Evolutionary conservation across 2,329 filamentous ascomycete species (phyloP).

Genomic region (Aschersonia sp.): DNA sequence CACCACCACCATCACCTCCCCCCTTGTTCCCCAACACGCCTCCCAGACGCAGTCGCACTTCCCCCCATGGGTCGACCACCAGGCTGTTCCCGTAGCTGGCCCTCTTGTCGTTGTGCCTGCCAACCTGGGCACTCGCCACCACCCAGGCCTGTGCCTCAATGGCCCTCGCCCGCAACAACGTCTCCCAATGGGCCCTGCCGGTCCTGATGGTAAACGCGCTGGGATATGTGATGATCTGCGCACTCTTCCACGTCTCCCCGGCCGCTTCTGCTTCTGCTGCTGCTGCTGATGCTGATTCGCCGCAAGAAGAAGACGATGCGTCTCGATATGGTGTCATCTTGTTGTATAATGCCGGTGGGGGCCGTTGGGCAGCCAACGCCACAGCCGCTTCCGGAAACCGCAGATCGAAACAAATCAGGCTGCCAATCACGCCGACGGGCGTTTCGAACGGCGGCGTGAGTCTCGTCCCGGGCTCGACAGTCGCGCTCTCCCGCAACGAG

Average conservation of each 20-base stretch:
- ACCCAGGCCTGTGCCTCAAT: conserved; percentile 85
- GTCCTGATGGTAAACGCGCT: conserved; percentile 84
- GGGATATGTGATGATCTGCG: conserved; percentile 72
- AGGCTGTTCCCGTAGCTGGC: conserved; percentile 76
- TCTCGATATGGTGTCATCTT: too few relatives aligned
- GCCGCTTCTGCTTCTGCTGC: conserved; percentile 13
- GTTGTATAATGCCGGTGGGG: too few relatives aligned
- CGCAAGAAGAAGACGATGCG: too few relatives aligned
- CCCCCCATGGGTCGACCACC: conserved; percentile 78
- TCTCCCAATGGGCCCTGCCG: conserved; percentile 74
- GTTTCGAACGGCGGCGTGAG: conserved; percentile 61
- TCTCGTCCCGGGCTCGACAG: conserved; percentile 50
- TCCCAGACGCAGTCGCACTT: conserved; percentile 50
- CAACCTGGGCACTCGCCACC: conserved; percentile 68
- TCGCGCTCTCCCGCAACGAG: conserved; percentile 32
- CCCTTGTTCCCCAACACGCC: conserved; percentile 21
- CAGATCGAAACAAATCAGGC: conserved; percentile 82
- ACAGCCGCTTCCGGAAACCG: conserved; percentile 67
- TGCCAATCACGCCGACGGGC: conserved; percentile 58
- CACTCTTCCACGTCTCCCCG: conserved; percentile 19
- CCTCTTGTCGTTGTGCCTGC: conserved; percentile 58
- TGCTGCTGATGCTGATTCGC: too few relatives aligned
- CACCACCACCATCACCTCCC: conserved; percentile 4
- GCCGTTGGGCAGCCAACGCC: conserved; percentile 31
- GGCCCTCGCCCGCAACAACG: conserved; percentile 62